Evolutionary conservation across 2,329 filamentous ascomycete genomes (phyloP), one percentile per base, ranked within the genome.

Genomic region (Catunica adiposa): DNA sequence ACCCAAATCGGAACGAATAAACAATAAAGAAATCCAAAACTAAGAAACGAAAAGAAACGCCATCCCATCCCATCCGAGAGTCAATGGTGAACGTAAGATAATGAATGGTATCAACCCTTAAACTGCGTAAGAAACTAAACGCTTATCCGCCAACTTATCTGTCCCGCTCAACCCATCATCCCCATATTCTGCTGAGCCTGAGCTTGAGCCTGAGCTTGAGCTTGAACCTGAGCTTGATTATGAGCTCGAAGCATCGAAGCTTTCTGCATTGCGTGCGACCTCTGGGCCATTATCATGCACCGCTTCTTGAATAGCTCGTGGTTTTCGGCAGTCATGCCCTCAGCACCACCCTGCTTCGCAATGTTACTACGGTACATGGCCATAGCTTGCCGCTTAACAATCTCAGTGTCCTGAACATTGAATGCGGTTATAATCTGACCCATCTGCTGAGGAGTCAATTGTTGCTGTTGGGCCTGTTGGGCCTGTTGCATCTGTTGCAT

Each of bases 141-240:
- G 42, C 69, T 63, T 54, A 67, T 64, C 55, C 61, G 59, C 55
- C 60, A 60, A 34, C 11, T 34, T 58, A 57, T 48, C 59, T 38
- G 61, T 62, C 31, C 46, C 3, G 40, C 34, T 20, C 55, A 52
- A 22, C 50, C 31, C 50, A 52, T 52, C 31, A 52, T 52, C 9
- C 20, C 25, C 44, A 48, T 48, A 48, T 48, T 48, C 20, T 73
- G 72, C 54, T 72, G 70, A 40, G 71, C 69, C 25, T 51, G 47
- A 40, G 44, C 42, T 22, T 56, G 55, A 26, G 34, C 23, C 42
- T 53, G 31, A 25, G 25, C 51, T 11, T 51, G 44, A 31, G 40
- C 53, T 38, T 57, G 53, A 9, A 60, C 60, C 56, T 67, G 64
- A 52, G 66, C 63, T 59, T 66, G 61, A 51, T 67, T 61, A 58